Base-by-base conservation (phyloP, 768 basidiomycete genomes). In the Sporobolomyces pararoseus region DNA sequence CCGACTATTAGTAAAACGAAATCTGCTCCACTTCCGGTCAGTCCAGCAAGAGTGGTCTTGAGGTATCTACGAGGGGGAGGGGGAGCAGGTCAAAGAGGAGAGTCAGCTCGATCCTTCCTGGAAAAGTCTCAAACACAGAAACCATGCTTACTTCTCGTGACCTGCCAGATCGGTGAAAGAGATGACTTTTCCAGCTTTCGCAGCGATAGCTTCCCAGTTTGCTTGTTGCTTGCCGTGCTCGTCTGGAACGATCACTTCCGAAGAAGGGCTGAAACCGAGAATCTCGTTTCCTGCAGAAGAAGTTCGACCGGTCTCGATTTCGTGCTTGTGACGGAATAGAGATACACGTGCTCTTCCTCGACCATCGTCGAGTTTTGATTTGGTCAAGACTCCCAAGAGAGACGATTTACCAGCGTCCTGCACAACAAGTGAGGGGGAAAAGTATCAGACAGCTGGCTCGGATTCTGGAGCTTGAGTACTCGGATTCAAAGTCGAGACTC, bases 121-220 rank as follows among this genome's bases (percentile, higher is more conserved):
- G 14, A 23, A 47, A 47, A 47, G 14, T 47, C 46, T 12, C 10
- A 25, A 52, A 90, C n/a, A n/a, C n/a, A n/a, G n/a, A n/a, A n/a
- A n/a, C n/a, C n/a, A n/a, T 55, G 90, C 80, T 79, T 89, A 96
- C 80, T 88, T 84, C 80, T 97, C 95, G 76, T 98, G 96, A 2
- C 96, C 96, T 49, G 96, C 96, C 46, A 99, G 82, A 79, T 98
- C 95, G 73, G 90, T 94, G 79, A 98, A 99, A 29, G 89, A 90
- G 54, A 97, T 86, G 19, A 98, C 91, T 81, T 98, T 98, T 25
- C 91, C 87, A 0, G 90, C 88, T 75, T 88, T 86, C 27, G 86
- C 80, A 42, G 91, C 90, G 27, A 98, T 97, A 77, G 96, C 89
- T 74, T 97, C 93, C 96, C 96, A 99, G 10, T 88, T 87, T 71